These are phyloP conservation scores for Alternaria triticimaculans DNA, from an alignment of 2,329 filamentous ascomycete species.

Conservation along the genomic window DNA sequence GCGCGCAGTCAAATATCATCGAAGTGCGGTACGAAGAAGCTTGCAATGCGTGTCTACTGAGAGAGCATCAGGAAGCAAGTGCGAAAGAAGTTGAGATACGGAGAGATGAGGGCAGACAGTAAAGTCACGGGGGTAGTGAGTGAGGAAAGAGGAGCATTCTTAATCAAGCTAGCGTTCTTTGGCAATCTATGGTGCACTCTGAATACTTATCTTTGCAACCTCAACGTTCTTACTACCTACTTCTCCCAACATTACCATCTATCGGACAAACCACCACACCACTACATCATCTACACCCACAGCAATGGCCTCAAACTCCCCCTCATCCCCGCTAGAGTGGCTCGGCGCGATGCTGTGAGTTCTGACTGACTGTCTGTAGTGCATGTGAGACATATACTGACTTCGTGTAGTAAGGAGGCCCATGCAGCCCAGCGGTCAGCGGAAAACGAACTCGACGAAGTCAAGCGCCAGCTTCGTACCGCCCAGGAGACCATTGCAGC, in stretches of 20 bases:
- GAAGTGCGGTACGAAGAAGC: neutral
- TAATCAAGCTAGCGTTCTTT: neutral
- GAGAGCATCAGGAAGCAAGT: neutral
- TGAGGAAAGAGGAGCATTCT: neutral
- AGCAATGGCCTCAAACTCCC: neutral
- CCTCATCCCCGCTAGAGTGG: no score
- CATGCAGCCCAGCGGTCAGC: no score
- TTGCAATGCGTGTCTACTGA: neutral
- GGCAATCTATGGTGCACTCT: neutral
- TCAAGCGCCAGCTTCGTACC: no score
- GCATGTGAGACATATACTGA: no score
- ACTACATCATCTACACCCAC: neutral
- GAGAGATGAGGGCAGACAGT: neutral
- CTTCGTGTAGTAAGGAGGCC: no score
- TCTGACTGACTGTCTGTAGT: no score
- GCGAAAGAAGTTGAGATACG: neutral
- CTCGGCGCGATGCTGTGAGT: no score
- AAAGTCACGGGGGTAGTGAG: neutral
- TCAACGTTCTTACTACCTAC: neutral
- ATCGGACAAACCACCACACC: no score
- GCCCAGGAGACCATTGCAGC: no score
- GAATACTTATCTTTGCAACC: neutral
- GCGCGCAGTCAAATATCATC: neutral
- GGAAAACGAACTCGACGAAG: no score
- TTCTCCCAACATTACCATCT: neutral